Evolutionary conservation across 2,329 filamentous ascomycete genomes (phyloP), one percentile per base, ranked within the genome.

Genomic region (Aspergillus calidoustus): DNA sequence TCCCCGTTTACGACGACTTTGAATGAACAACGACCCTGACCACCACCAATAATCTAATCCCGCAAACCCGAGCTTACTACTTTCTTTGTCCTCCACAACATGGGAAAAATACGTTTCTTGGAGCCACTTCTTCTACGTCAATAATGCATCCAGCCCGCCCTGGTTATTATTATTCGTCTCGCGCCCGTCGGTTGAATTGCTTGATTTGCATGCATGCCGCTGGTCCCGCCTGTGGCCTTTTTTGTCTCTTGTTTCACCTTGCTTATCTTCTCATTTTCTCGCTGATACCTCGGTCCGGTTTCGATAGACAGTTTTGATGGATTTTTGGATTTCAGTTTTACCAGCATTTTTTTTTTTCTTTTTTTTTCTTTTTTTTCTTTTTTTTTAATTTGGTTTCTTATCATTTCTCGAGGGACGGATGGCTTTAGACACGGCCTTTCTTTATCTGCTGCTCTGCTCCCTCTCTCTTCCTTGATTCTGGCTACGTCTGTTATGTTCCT

Each of bases 1-100:
- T 83, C 59, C 79, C 81, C 5, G 79, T 80, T 41, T 74, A 74
- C 54, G 71, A 75, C 50, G 68, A 75, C 50, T 73, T 73, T 51
- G 71, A 71, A 34, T 71, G 71, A 57, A 13, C 38, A 63, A 30
- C 30, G 46, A 19, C 25, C 25, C 13, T 11, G 4, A 28, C 25
- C 25, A 47, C 30, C 48, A 23, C 41, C 38, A 31, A 46, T 44
- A n/a, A 19, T 31, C 51, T 54, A 46, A 46, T 55, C 22, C 47
- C 43, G 43, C 53, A 48, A 28, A 50, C 25, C 46, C 38, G 11
- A 50, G 34, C 38, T 48, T 44, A 25, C 11, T 38, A 22, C 28
- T 9, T 50, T 30, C 34, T 43, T 30, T 17, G 7, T 25, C 34
- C 23, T 41, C 44, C 22, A 53, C 31, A 13, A 41, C 43, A 31